phyloP scores from a whole-genome alignment of 495 filamentous ascomycete species.

The Cryomyces antarcticus region DNA sequence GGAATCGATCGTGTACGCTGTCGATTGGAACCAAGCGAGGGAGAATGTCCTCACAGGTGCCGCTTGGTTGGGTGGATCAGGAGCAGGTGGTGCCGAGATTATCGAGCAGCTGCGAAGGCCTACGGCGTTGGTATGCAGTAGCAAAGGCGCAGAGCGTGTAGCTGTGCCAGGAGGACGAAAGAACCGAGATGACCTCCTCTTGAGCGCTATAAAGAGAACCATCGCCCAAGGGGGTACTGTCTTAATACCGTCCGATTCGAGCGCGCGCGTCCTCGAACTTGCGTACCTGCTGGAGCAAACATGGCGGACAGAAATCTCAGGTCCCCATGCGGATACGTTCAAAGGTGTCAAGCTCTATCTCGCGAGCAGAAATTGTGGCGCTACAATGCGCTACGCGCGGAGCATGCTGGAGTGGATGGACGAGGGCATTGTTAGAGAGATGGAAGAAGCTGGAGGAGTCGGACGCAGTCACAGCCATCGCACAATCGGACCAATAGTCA shows the following conservation, averaged over 20 bases:
- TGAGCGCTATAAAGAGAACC: slow-evolving; percentile 60
- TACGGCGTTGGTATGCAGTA: slow-evolving; percentile 80
- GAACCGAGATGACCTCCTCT: slow-evolving; percentile 64
- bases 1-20: slow-evolving; percentile 91
- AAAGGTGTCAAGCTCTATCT: slow-evolving; percentile 56
- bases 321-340: slow-evolving; percentile 31
- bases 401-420: slow-evolving; percentile 99
- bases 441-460: slow-evolving; percentile 47
- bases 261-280: slow-evolving; percentile 79
- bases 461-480: slow-evolving; percentile 2
- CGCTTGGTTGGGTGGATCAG: slow-evolving; percentile 73
- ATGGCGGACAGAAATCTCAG: slow-evolving; percentile 53
- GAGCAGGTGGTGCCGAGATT: slow-evolving; percentile 66
- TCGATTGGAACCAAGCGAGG: slow-evolving; percentile 90
- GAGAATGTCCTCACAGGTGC: slow-evolving; percentile 89
- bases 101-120: slow-evolving; percentile 85
- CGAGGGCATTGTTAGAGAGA: slow-evolving; percentile 73
- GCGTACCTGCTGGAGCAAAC: slow-evolving; percentile 82
- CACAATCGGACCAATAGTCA: slow-evolving; percentile 5
- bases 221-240: slow-evolving; percentile 75
- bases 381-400: slow-evolving; percentile 68
- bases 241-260: slow-evolving; percentile 86
- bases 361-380: slow-evolving; percentile 57
- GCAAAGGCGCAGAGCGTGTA: slow-evolving; percentile 54
- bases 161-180: slow-evolving; percentile 48